Percentiles rank a stretch among this genome's conserved stretches.
Evolutionary conservation across 345 rosid species (phyloP).

Genomic region (Sisymbrium irio): DNA sequence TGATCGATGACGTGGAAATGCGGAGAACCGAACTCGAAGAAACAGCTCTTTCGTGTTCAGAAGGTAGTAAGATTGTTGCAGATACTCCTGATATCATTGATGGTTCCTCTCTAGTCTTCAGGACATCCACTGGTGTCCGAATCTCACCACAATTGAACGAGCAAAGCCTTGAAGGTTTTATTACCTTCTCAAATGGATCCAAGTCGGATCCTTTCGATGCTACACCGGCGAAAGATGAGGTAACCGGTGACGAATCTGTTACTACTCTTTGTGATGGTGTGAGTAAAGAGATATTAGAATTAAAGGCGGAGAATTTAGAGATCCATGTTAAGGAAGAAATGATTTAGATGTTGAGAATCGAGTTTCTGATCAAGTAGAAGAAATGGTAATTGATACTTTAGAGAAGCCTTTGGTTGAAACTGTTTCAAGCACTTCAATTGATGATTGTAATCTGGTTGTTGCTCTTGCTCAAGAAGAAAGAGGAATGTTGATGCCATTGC

Average conservation of each 20-base stretch:
- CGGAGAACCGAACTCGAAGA: background rate
- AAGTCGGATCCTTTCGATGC: background rate
- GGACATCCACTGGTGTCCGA: conserved; percentile 43
- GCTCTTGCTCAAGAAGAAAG: background rate
- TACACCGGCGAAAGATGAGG: conserved; percentile 1
- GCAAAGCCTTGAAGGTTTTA: background rate
- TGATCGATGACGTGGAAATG: background rate
- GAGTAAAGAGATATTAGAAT: conserved; percentile 2
- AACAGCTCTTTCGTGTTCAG: conserved; percentile 9
- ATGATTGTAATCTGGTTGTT: too few relatives aligned
- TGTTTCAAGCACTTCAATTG: too few relatives aligned
- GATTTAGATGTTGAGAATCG: conserved; percentile 1
- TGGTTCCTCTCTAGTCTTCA: conserved; percentile 9
- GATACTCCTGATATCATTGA: background rate
- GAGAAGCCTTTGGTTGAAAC: too few relatives aligned
- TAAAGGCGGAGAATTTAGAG: background rate
- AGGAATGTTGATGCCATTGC: background rate
- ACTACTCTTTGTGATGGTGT: background rate
- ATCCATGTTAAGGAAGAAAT: conserved; percentile 26
- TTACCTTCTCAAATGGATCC: background rate
- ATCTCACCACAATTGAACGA: conserved; percentile 27
- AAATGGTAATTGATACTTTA: too few relatives aligned
- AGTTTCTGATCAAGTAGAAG: background rate
- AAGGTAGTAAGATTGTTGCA: conserved; percentile 1
- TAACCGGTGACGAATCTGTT: conserved; percentile 7